These are phyloP conservation scores for Krasilnikovozyma curviuscula DNA, from an alignment of 768 basidiomycete species.

Conservation along the genomic window DNA sequence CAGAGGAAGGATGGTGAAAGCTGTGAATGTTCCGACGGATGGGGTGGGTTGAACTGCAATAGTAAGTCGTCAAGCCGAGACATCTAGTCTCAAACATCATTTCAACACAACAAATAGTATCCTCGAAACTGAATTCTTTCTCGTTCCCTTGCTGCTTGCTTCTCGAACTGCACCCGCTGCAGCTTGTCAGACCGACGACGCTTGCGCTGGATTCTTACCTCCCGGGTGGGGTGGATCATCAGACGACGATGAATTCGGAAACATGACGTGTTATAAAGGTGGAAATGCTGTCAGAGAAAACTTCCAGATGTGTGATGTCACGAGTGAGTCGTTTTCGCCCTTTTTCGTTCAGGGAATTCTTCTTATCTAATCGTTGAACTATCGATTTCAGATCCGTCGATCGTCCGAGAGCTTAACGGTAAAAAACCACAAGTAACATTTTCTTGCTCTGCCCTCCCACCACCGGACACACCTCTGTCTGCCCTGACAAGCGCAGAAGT, in stretches of 20 bases:
- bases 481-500: conserved; percentile 7
- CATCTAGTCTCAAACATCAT: too few relatives aligned
- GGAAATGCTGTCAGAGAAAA: conserved; percentile 87
- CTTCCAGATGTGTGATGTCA: conserved; percentile 96
- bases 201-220: conserved; percentile 64
- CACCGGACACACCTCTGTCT: conserved; percentile 16
- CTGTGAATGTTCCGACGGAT: conserved; percentile 84
- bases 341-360: too few relatives aligned
- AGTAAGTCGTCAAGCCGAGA: conserved; percentile 37
- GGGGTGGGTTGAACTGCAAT: conserved; percentile 94
- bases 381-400: conserved; percentile 11
- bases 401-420: conserved; percentile 10
- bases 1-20: conserved; percentile 53
- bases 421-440: conserved; percentile 87
- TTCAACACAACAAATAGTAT: too few relatives aligned
- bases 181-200: conserved; percentile 72
- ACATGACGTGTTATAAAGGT: conserved; percentile 87
- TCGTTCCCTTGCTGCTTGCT: not conserved
- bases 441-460: conserved; percentile 38
- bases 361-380: too few relatives aligned
- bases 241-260: conserved; percentile 29
- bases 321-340: conserved; percentile 41
- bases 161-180: not conserved
- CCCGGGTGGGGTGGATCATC: conserved; percentile 16
- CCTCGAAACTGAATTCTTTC: too few relatives aligned